phyloP scores from a whole-genome alignment of 2,329 filamentous ascomycete genomes.

The Metarhizium album region DNA sequence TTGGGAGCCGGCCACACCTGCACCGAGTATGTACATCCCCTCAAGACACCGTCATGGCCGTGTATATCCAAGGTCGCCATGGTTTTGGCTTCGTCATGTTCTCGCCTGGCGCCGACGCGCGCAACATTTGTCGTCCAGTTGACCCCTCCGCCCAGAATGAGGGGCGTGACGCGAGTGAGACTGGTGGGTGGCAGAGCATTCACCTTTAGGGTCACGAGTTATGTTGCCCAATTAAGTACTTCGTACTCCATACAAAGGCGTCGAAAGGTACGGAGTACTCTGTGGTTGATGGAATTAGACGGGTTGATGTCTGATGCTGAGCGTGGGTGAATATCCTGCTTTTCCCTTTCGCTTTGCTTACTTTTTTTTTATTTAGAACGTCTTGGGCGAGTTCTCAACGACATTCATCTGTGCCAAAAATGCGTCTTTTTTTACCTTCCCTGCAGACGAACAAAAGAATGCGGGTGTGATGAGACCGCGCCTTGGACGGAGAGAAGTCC shows the following conservation, averaged over 20 bases:
- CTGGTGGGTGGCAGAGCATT: background rate
- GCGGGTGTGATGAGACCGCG: background rate
- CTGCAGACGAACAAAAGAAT: background rate
- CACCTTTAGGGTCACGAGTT: background rate
- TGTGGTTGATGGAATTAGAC: too few species aligned
- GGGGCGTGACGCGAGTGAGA: constrained; percentile 3
- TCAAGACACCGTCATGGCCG: too few species aligned
- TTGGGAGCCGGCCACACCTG: too few species aligned
- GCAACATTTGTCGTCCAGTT: background rate
- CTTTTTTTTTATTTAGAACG: background rate
- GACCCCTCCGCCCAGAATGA: background rate
- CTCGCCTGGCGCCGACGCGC: background rate
- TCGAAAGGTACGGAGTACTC: too few species aligned
- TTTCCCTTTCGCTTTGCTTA: background rate
- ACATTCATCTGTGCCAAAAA: background rate
- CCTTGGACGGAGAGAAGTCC: background rate
- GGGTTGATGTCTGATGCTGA: background rate
- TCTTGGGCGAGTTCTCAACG: background rate
- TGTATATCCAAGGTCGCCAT: too few species aligned
- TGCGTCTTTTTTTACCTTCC: background rate
- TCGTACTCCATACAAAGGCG: background rate
- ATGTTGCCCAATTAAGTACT: background rate
- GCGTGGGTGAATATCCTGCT: too few species aligned
- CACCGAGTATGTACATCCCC: too few species aligned
- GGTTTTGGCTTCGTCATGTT: background rate